Base-by-base conservation (phyloP, 2,329 filamentous ascomycete species). In the Hypoxylon sp. region DNA sequence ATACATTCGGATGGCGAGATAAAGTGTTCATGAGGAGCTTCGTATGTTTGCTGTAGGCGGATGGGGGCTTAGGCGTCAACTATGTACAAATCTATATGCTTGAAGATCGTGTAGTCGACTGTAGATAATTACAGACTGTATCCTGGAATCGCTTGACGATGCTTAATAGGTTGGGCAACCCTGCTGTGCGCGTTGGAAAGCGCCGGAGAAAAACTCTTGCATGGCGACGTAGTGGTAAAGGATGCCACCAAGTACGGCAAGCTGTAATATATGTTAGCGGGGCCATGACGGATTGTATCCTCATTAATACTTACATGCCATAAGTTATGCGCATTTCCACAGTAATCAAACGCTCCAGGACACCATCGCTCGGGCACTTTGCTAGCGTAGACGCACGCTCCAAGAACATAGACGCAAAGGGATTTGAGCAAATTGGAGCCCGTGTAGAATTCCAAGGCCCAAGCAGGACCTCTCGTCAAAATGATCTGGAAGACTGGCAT, bases 181-280 rank as follows among this genome's bases (percentile, higher is more conserved):
- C 51, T 81, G 85, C 77, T 89, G 79, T 1, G 91, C 92, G 66
- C 91, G 87, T 72, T 85, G 81, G 80, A 95, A 95, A 10, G 93
- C 93, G 44, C 86, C 87, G 3, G 91, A 86, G 77, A 99, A 99
- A 81, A 99, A 96, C 62, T 94, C 89, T 80, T 98, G 93, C 95
- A 99, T 98, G 17, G 96, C 96, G 22, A 88, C 87, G 82, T 98
- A 99, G 81, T 99, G 96, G 79, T 97, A 98, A n/a, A 98, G 81
- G 64, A 99, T 99, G 10, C 96, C 96, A 14, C 95, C 94, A 30
- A 99, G 84, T 10, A 99, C 96, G 6, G 96, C 96, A 35, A 97
- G 82, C 81, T 99, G 94, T 94, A 94, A 97, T 66, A 97, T 89
- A 79, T 97, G 97, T 83, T 97, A 96, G 81, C 91, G 94, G 48